Evolutionary conservation across 2,329 filamentous ascomycete species (phyloP).

Genomic region (Colletotrichum australisinense): DNA sequence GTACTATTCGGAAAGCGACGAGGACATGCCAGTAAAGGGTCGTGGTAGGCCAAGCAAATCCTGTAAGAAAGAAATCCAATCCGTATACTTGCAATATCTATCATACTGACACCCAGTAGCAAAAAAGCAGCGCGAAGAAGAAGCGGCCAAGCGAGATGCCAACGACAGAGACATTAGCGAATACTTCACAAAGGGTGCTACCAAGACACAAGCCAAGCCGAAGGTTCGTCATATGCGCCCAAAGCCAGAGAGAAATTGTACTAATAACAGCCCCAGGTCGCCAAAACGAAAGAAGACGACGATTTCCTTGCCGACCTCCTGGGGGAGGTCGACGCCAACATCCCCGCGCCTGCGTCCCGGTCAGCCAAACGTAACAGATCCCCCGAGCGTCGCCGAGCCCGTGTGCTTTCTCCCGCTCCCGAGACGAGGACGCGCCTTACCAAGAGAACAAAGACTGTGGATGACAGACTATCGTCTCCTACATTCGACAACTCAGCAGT

Average conservation of each 20-base stretch:
- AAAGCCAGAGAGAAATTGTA: neutral
- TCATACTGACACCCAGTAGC: conserved; percentile 58
- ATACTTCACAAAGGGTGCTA: conserved; percentile 86
- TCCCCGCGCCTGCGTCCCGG: conserved; percentile 64
- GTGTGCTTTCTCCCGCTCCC: conserved; percentile 81
- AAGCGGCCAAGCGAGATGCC: conserved; percentile 85
- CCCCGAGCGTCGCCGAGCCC: conserved; percentile 80
- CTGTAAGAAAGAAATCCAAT: conserved; percentile 50
- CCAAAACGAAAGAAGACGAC: conserved; percentile 87
- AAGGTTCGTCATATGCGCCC: conserved; percentile 69
- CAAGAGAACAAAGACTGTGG: conserved; percentile 69
- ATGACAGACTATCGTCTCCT: conserved; percentile 60
- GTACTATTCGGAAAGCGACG: conserved; percentile 80
- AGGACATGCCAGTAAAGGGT: conserved; percentile 62
- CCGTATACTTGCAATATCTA: neutral
- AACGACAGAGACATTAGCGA: conserved; percentile 93
- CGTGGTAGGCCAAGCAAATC: conserved; percentile 63
- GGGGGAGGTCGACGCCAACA: conserved; percentile 87
- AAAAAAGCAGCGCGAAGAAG: conserved; percentile 90
- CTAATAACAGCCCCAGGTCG: conserved; percentile 59
- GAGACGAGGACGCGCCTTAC: conserved; percentile 60
- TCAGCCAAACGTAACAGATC: conserved; percentile 75
- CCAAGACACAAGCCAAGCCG: conserved; percentile 76
- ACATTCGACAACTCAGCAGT: conserved; percentile 62
- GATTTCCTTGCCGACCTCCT: conserved; percentile 88